A percentile compares a stretch with the other conserved stretches of the same genome.
Conservation (phyloP, 179 eudicot genomes). For the Vitellaria paradoxa region DNA sequence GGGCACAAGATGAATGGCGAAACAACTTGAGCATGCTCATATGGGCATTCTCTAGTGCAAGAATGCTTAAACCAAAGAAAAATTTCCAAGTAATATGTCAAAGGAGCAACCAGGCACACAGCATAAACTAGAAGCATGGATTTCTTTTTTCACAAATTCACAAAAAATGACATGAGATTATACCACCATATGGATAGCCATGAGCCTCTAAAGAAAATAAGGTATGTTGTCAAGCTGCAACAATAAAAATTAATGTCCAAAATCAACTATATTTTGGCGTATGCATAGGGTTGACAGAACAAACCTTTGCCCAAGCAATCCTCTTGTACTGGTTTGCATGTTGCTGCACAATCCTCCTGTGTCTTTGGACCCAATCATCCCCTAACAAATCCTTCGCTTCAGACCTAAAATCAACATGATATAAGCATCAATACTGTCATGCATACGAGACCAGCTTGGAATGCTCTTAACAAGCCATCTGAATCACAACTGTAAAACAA, state of each 20-base stretch:
- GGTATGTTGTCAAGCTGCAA: slow-evolving; percentile 7
- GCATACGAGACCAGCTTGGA: slow-evolving; percentile 8
- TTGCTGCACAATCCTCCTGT: slow-evolving; percentile 93
- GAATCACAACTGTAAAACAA: slow-evolving; percentile 17
- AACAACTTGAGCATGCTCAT: background rate
- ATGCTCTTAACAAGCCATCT: background rate
- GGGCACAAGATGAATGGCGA: background rate
- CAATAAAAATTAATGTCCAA: background rate
- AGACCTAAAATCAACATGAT: slow-evolving; percentile 48
- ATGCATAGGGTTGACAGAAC: background rate
- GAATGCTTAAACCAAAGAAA: background rate
- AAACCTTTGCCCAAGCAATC: slow-evolving; percentile 95
- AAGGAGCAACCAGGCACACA: background rate
- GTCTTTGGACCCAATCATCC: slow-evolving; percentile 99
- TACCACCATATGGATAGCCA: background rate
- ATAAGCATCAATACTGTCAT: slow-evolving; percentile 16
- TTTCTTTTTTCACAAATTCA: background rate
- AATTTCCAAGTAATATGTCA: background rate
- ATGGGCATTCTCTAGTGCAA: background rate
- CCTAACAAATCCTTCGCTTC: slow-evolving; percentile 94
- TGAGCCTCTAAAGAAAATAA: background rate
- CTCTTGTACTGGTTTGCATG: slow-evolving; percentile 98
- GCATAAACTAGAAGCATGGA: background rate
- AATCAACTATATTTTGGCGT: background rate
- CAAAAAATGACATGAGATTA: background rate